These are phyloP conservation scores for Saccharomycopsis sp. DNA, from an alignment of 805 yeast genomes.

Conservation along the genomic window DNA sequence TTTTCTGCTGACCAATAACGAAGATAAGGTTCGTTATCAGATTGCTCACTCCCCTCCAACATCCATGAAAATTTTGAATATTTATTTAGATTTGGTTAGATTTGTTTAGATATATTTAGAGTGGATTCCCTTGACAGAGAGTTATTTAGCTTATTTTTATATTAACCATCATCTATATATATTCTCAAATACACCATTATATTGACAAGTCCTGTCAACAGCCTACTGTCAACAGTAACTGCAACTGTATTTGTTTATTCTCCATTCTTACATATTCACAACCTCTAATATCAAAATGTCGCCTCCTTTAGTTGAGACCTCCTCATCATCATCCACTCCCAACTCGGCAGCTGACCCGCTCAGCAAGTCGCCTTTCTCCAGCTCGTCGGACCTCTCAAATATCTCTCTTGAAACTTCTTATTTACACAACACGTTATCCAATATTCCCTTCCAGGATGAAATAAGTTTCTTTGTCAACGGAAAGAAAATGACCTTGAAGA, in stretches of 20 bases:
- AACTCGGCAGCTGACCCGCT: neutral
- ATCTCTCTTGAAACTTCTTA: slow-evolving; percentile 7
- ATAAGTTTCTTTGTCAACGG: slow-evolving; percentile 36
- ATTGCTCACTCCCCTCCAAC: neutral
- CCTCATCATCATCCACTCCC: neutral
- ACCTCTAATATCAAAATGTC: too few relatives aligned
- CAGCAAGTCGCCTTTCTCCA: neutral
- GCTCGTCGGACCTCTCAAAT: slow-evolving; percentile 1
- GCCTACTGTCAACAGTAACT: too few relatives aligned
- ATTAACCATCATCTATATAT: too few relatives aligned
- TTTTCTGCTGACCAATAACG: neutral
- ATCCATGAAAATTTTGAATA: too few relatives aligned
- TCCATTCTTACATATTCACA: too few relatives aligned
- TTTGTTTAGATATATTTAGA: too few relatives aligned
- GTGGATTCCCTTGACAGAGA: too few relatives aligned
- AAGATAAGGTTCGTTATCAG: neutral
- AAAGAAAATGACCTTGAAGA: slow-evolving; percentile 28
- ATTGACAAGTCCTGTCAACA: too few relatives aligned
- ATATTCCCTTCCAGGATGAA: slow-evolving; percentile 9
- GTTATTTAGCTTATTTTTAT: too few relatives aligned
- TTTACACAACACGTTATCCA: slow-evolving; percentile 5
- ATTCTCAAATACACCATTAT: too few relatives aligned
- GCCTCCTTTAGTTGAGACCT: neutral
- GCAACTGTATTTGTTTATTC: too few relatives aligned
- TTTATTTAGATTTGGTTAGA: too few relatives aligned